These are phyloP conservation scores for Epichloe scottii DNA, from an alignment of 2,329 filamentous ascomycete species.

Conservation along the genomic window DNA sequence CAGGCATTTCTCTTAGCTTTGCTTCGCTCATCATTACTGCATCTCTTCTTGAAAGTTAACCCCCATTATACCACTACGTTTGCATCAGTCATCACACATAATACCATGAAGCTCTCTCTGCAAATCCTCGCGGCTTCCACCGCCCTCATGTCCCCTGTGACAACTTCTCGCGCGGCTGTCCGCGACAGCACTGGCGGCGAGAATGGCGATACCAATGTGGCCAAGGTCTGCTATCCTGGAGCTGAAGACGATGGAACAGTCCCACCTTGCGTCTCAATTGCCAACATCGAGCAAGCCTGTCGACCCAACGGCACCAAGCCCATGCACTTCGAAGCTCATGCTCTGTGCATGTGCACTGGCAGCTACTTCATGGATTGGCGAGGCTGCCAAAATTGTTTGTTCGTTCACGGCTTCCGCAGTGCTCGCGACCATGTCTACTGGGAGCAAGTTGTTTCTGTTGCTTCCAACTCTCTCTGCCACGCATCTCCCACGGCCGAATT, in stretches of 20 bases:
- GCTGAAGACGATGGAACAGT: not conserved
- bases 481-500: constrained; percentile 25
- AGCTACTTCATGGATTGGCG: constrained; percentile 31
- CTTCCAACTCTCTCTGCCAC: constrained; percentile 23
- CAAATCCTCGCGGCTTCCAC: constrained; percentile 5
- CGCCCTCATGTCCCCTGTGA: constrained; percentile 7
- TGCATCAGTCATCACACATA: not conserved
- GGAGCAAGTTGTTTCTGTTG: constrained; percentile 21
- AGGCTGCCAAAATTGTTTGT: constrained; percentile 28
- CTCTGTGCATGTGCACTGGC: constrained; percentile 29
- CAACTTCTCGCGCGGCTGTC: constrained; percentile 1
- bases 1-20: not conserved
- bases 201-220: not conserved
- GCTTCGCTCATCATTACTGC: constrained; percentile 1
- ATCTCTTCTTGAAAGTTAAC: not conserved
- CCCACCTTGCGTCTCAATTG: constrained; percentile 19
- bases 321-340: constrained; percentile 15
- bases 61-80: constrained; percentile 1
- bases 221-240: constrained; percentile 8
- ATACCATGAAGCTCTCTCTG: constrained; percentile 9
- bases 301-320: constrained; percentile 16
- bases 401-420: constrained; percentile 26
- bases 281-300: constrained; percentile 18
- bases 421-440: constrained; percentile 22
- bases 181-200: not conserved